Conservation (phyloP, 1,284 basidiomycete genomes). For the Mycena sp. region DNA sequence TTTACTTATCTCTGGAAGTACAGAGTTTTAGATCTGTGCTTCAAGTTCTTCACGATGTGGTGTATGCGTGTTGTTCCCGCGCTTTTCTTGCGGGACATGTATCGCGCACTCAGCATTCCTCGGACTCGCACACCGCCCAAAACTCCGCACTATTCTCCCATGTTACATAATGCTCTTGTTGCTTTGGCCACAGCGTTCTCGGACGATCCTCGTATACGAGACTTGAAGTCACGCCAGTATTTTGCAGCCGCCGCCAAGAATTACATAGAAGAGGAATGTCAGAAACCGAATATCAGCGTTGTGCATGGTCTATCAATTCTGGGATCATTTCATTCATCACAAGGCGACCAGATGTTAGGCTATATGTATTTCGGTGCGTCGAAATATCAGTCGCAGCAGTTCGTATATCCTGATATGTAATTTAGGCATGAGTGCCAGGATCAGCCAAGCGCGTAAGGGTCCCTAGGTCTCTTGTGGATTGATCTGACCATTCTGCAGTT, state of each 20-base stretch:
- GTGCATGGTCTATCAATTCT: constrained; percentile 66
- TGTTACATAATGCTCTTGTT: constrained; percentile 75
- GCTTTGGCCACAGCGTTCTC: constrained; percentile 68
- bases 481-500: constrained; percentile 44
- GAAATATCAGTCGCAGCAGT: background rate
- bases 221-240: constrained; percentile 52
- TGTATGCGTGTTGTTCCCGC: constrained; percentile 58
- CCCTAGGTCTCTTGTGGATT: constrained; percentile 14
- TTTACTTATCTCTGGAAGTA: constrained; percentile 1
- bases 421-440: constrained; percentile 61
- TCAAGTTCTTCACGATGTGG: constrained; percentile 71
- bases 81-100: constrained; percentile 68
- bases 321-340: constrained; percentile 65
- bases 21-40: constrained; percentile 63
- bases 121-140: constrained; percentile 53
- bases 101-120: constrained; percentile 57
- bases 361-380: constrained; percentile 67
- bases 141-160: constrained; percentile 72
- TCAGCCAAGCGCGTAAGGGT: constrained; percentile 51
- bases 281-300: constrained; percentile 65
- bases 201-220: constrained; percentile 60
- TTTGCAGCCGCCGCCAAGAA: constrained; percentile 66
- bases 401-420: background rate
- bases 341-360: constrained; percentile 65
- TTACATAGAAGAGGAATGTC: constrained; percentile 65